These are phyloP conservation scores for Starmerella vitae DNA, from an alignment of 805 yeast species.

Conservation along the genomic window DNA sequence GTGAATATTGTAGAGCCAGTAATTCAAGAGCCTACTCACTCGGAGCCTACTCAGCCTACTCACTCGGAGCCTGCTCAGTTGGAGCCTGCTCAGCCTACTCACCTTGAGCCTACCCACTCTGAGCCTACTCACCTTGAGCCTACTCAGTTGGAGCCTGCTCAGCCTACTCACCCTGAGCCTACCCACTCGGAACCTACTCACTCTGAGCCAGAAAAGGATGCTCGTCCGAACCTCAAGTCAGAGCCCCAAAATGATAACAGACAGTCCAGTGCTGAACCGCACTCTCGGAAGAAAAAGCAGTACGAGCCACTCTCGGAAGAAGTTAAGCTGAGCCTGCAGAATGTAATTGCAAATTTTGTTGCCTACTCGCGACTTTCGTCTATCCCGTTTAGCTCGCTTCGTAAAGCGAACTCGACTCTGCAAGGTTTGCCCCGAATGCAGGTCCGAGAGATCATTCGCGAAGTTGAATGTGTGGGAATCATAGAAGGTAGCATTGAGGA, in stretches of 20 bases:
- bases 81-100: too few relatives aligned
- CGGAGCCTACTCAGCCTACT: too few relatives aligned
- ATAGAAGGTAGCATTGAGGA: constrained; percentile 84
- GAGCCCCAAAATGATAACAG: neutral
- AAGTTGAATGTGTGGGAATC: constrained; percentile 60
- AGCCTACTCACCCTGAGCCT: too few relatives aligned
- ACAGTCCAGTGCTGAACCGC: constrained; percentile 7
- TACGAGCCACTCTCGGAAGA: constrained; percentile 4
- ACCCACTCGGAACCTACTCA: too few relatives aligned
- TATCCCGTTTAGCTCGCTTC: constrained; percentile 65
- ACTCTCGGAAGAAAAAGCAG: constrained; percentile 6
- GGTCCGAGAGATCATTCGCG: constrained; percentile 28
- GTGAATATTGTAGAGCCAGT: too few relatives aligned
- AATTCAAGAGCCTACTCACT: too few relatives aligned
- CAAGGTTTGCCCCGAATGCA: constrained; percentile 30
- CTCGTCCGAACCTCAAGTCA: neutral
- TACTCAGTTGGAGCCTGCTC: too few relatives aligned
- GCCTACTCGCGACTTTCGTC: constrained; percentile 83
- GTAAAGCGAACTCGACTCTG: constrained; percentile 45
- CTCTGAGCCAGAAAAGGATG: neutral
- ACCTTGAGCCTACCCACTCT: too few relatives aligned
- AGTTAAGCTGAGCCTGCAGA: constrained; percentile 31
- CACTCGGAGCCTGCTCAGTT: too few relatives aligned
- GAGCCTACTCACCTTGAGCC: too few relatives aligned
- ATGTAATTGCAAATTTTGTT: constrained; percentile 63